Evolutionary conservation across 106 monocot genomes (phyloP).

Genomic region (Allium sativum): DNA sequence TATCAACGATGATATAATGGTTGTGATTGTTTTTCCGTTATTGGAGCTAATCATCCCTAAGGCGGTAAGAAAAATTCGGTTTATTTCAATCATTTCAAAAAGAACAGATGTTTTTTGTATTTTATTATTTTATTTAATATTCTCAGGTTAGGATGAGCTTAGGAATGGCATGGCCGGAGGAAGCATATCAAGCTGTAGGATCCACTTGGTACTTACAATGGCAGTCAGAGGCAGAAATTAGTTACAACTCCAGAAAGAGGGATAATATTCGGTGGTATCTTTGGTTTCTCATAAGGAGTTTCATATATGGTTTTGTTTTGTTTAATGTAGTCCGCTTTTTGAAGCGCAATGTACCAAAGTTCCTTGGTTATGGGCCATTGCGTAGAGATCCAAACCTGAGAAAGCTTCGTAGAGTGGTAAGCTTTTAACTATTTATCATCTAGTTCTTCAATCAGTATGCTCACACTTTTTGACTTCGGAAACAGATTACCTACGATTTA

Average conservation of each 20-base stretch:
- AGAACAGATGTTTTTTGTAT: background rate
- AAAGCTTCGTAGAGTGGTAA: slow-evolving; percentile 69
- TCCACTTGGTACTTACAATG: slow-evolving; percentile 84
- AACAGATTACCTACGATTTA: no score
- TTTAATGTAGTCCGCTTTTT: slow-evolving; percentile 45
- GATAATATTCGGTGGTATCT: slow-evolving; percentile 47
- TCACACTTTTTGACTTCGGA: background rate
- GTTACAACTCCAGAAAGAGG: slow-evolving; percentile 39
- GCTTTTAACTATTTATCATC: slow-evolving; percentile 1
- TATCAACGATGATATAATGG: slow-evolving; percentile 70
- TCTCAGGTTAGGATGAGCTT: slow-evolving; percentile 58
- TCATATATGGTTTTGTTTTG: slow-evolving; percentile 47
- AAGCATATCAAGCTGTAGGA: slow-evolving; percentile 68
- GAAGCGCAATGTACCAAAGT: slow-evolving; percentile 38
- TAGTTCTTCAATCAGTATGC: background rate
- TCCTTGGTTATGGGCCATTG: slow-evolving; percentile 66
- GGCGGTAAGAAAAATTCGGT: slow-evolving; percentile 22
- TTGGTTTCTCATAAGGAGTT: slow-evolving; percentile 59
- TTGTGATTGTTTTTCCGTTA: slow-evolving; percentile 44
- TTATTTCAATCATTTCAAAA: slow-evolving; percentile 2
- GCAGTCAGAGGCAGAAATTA: slow-evolving; percentile 77
- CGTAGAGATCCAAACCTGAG: slow-evolving; percentile 65
- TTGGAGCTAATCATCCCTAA: slow-evolving; percentile 66
- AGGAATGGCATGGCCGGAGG: slow-evolving; percentile 91
- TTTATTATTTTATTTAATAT: slow-evolving; percentile 1